Percentiles rank a stretch among this genome's conserved stretches.
These are phyloP conservation scores for Maudiozyma pseudohumilis DNA, from an alignment of 805 yeast genomes.

Conservation along the genomic window DNA sequence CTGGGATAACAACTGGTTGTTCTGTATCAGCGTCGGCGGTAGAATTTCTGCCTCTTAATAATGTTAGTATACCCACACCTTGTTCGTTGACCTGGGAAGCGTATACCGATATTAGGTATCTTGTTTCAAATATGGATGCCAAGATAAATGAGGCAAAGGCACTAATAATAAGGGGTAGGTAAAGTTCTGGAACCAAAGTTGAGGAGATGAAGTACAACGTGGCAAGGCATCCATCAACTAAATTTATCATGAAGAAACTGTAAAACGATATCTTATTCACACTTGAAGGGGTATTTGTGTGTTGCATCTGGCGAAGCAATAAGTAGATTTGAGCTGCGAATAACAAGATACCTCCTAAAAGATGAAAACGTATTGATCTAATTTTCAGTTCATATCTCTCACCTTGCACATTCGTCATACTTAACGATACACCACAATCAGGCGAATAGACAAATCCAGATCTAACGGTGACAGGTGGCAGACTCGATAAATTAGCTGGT, in stretches of 20 bases:
- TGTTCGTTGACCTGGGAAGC: slow-evolving; percentile 66
- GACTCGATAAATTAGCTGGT: slow-evolving; percentile 42
- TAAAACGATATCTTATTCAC: slow-evolving; percentile 64
- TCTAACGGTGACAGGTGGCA: slow-evolving; percentile 48
- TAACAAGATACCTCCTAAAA: slow-evolving; percentile 37
- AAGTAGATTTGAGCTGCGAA: slow-evolving; percentile 46
- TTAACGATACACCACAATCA: slow-evolving; percentile 64
- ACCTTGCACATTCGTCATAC: slow-evolving; percentile 37
- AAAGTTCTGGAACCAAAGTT: slow-evolving; percentile 44
- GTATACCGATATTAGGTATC: slow-evolving; percentile 58
- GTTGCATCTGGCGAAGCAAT: slow-evolving; percentile 58
- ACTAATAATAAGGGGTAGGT: slow-evolving; percentile 57
- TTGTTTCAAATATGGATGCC: slow-evolving; percentile 64
- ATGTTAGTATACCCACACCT: slow-evolving; percentile 54
- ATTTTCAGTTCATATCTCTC: slow-evolving; percentile 41
- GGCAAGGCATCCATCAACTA: slow-evolving; percentile 61
- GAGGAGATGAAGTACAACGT: slow-evolving; percentile 53
- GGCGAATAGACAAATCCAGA: slow-evolving; percentile 71
- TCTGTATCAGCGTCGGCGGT: slow-evolving; percentile 10
- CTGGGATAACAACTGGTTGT: slow-evolving; percentile 31
- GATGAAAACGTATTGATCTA: slow-evolving; percentile 31
- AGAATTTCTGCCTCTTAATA: slow-evolving; percentile 43
- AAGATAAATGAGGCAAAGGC: slow-evolving; percentile 61
- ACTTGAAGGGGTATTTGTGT: slow-evolving; percentile 69
- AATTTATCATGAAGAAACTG: slow-evolving; percentile 52